These are phyloP conservation scores for Aspergillus uvarum DNA, from an alignment of 2,329 filamentous ascomycete species.

Conservation along the genomic window DNA sequence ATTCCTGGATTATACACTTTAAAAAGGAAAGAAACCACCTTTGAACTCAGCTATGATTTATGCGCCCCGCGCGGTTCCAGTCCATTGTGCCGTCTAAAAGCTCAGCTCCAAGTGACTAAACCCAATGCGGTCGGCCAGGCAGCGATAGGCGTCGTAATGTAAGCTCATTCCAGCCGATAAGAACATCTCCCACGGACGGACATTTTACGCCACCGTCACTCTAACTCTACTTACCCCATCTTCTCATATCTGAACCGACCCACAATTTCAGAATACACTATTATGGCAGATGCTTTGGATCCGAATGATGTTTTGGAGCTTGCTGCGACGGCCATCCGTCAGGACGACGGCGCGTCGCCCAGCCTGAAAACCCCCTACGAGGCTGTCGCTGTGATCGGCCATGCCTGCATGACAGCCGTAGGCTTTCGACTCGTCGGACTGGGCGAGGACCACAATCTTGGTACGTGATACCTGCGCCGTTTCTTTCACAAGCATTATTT, in stretches of 20 bases:
- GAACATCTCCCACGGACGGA: neutral
- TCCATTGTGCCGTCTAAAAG: no score
- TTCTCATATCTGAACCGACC: neutral
- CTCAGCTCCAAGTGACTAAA: no score
- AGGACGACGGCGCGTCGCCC: constrained; percentile 25
- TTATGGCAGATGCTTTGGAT: constrained; percentile 26
- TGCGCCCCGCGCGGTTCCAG: no score
- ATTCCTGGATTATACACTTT: no score
- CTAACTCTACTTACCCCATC: neutral
- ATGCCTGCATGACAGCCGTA: constrained; percentile 77
- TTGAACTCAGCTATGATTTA: no score
- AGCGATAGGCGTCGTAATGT: no score
- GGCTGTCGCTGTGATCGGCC: constrained; percentile 77
- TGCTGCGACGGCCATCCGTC: constrained; percentile 32
- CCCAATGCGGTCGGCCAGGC: no score
- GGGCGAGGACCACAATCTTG: constrained; percentile 74
- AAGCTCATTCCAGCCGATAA: no score
- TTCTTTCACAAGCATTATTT: neutral
- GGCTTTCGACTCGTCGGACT: constrained; percentile 81
- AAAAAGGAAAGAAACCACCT: no score
- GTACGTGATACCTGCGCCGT: constrained; percentile 43
- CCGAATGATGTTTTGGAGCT: constrained; percentile 33
- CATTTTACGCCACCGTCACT: neutral
- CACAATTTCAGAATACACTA: constrained; percentile 6
- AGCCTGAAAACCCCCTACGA: constrained; percentile 61